Evolutionary conservation across 2,329 filamentous ascomycete genomes (phyloP), one percentile per base, ranked within the genome.

Genomic region (Ophiocordyceps camponoti-rufipedis): DNA sequence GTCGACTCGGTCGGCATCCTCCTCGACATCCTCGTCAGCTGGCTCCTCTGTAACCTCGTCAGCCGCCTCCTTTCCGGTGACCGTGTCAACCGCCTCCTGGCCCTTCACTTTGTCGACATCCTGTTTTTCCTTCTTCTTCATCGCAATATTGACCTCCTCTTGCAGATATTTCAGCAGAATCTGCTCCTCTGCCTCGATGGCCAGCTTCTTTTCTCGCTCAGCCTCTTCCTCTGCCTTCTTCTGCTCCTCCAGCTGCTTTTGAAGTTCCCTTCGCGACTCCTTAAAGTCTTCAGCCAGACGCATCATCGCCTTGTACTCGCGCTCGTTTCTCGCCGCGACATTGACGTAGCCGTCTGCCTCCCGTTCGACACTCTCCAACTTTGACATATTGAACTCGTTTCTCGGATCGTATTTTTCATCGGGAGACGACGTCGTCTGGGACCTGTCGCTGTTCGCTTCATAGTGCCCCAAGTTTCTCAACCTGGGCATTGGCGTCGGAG

Each of bases 211-310:
- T 16, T 39, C 18, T n/a, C 10, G 4, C n/a, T 8, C n/a, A 3
- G n/a, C 47, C 7, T 54, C 51, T n/a, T 51, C 54, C 19, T 61
- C 57, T 41, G 57, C 53, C 14, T 47, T 45, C 16, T 54, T 46
- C 28, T 48, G 47, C 28, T 53, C 59, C 4, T 41, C 28, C 44
- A 9, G 63, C 59, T 45, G 64, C 50, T 44, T 65, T 50, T 44
- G 58, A 56, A 14, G 56, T 49, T 8, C 56, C 56, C 33, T 58
- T 59, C 49, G 56, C 49, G 67, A 60, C 3, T 55, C 58, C 46
- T 75, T 70, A 47, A 74, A 82, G 56, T 70, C 82, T 49, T 64
- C 72, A 56, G 71, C 78, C 52, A 68, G 70, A 53, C 62, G 72
- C 54, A 64, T 65, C 57, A 74, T 70, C 42, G 66, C 74, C 47